Base-by-base conservation (phyloP, 73 alveolate genomes). In the Paraurostyla sp. region DNA sequence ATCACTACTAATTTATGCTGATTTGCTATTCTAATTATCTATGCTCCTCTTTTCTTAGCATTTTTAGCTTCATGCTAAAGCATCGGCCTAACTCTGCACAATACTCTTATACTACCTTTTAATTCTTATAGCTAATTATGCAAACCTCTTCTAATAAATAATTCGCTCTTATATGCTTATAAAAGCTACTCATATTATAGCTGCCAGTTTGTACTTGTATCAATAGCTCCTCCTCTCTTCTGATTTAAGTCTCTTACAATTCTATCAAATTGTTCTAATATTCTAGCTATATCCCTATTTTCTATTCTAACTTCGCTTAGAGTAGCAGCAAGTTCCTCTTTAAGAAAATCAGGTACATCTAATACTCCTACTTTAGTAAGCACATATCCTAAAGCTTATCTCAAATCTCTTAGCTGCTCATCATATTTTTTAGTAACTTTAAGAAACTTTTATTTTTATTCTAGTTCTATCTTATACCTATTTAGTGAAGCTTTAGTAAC, bases 61-160 rank as follows among this genome's bases (percentile, higher is more conserved):
- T 27, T 25, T 60, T 18, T 41, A 76, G n/a, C n/a, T 22, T 81
- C 89, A 49, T 62, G 84, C 7, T 27, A 27, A 23, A 96, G 62
- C 3, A 93, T 92, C 33, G 99, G 99, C 50, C 99, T 80, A 30
- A 97, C 94, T 83, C 98, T 65, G 87, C 99, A 97, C 62, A 97
- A 69, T 0, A 97, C 99, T 92, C 99, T 88, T 0, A 95, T 88
- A 69, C 95, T 97, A 4, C 99, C 99, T 84, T 92, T 97, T 4
- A 96, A 90, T 54, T 95, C 98, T 95, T 97, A 97, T 40, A 94
- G 90, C 50, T 91, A 87, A 83, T 97, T 97, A 51, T 96, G 94
- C 0, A 94, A 90, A 18, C 83, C 80, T 76, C 94, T 52, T 18
- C 90, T 54, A 69, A 71, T 48, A 35, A 56, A 51, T 33, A 27